Percentiles rank a stretch among this genome's conserved stretches.
Evolutionary conservation across 225 moss, liverwort and hornwort species (phyloP).

Genomic region (Bryoerythrophyllum caledonicum): DNA sequence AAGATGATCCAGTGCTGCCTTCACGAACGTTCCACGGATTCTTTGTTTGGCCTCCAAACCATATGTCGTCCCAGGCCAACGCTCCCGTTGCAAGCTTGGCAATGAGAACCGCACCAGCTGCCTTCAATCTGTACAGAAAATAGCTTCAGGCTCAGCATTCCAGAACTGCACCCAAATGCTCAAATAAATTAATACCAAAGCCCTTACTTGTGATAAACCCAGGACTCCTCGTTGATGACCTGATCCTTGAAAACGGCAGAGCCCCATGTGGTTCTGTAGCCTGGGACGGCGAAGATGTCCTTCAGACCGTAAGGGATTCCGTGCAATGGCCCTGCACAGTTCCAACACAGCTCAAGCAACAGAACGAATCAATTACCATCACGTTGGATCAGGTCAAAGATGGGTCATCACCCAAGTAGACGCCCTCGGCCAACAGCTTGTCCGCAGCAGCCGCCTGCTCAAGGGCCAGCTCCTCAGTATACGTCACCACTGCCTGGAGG

Average conservation of each 20-base stretch:
- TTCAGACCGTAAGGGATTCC: conserved; percentile 73
- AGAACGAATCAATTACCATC: background rate
- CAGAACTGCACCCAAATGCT: background rate
- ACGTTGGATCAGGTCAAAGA: background rate
- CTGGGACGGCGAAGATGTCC: conserved; percentile 62
- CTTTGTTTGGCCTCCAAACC: conserved; percentile 68
- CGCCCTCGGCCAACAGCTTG: conserved; percentile 42
- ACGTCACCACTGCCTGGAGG: conserved; percentile 67
- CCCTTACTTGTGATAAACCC: conserved; percentile 62
- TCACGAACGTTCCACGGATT: conserved; percentile 76
- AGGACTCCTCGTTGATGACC: conserved; percentile 66
- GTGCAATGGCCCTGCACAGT: conserved; percentile 58
- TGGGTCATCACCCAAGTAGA: conserved; percentile 53
- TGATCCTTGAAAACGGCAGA: conserved; percentile 48
- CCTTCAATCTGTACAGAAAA: conserved; percentile 47
- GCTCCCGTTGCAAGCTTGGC: conserved; percentile 64
- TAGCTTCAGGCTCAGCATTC: background rate
- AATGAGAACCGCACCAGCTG: conserved; percentile 61
- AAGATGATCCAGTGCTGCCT: conserved; percentile 61
- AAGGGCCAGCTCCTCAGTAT: conserved; percentile 54
- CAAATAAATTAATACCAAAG: too few relatives aligned
- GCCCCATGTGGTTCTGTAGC: conserved; percentile 74
- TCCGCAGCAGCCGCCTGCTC: conserved; percentile 66
- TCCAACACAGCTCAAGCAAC: conserved; percentile 19
- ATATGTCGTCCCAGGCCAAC: conserved; percentile 61